Evolutionary conservation across 805 yeast genomes (phyloP), one percentile per base, ranked within the genome.

Genomic region (Starmerella bacillaris): DNA sequence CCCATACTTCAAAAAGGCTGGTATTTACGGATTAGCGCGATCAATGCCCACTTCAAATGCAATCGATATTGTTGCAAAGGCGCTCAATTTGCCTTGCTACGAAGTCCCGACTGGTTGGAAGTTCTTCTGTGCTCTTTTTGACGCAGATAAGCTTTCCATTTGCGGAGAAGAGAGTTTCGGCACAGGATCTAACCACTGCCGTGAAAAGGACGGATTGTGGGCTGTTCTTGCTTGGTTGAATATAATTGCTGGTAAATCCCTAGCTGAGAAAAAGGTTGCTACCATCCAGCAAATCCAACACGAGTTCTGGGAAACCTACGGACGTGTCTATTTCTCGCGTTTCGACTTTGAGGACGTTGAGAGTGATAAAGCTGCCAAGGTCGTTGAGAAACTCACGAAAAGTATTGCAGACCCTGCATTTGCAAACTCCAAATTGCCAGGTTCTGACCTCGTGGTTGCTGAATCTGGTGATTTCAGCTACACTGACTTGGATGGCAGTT

Each of bases 71-170:
- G 98, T 89, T 18, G 96, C 94, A 21, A 69, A 70, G 54, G 64
- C 64, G 39, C 73, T 80, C 57, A 76, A 76, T 21, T 60, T 86
- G 45, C 60, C 74, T 34, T 63, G 74, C 42, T 86, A 86, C 58
- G 98, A 89, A 59, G 96, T 89, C 4, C 98, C 98, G 37, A 86
- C 98, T 15, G 98, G 96, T 24, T 86, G 98, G 98, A 86, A 86
- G 60, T 86, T 86, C 56, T 86, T 86, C 69, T 84, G 96, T 60
- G 86, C 93, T 4, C 62, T 86, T 45, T 86, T 86, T 51, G 98
- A 86, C 54, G 84, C 92, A 27, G 72, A 80, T 51, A 84, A 83
- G 60, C 68, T 86, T 49, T 78, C 94, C 39, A 86, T 86, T 53
- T 86, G 98, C 60, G 98, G 98, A 49, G 98, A 86, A 60, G 98